A percentile compares a stretch with the other conserved stretches of the same genome.
Evolutionary conservation across 2,329 filamentous ascomycete genomes (phyloP).

Genomic region (Dendrostoma leiphaemia): DNA sequence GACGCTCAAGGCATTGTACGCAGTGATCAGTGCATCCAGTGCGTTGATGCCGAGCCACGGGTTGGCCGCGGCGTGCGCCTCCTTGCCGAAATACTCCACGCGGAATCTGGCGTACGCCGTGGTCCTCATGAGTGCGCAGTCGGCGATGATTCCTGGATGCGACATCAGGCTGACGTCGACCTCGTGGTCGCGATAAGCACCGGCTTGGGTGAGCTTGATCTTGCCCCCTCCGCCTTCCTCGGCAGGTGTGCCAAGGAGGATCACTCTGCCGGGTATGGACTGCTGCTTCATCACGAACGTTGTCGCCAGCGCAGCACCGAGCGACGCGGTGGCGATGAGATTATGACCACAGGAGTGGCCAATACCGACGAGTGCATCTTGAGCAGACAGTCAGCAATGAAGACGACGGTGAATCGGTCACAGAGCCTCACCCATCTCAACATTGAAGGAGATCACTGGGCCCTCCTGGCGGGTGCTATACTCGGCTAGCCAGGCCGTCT

Average conservation of each 20-base stretch:
- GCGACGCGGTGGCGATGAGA: constrained; percentile 47
- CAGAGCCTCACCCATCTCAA: constrained; percentile 41
- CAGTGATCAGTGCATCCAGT: constrained; percentile 52
- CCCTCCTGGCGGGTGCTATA: constrained; percentile 45
- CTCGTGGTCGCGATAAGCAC: constrained; percentile 39
- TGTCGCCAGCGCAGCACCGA: constrained; percentile 46
- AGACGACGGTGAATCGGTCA: too few relatives aligned
- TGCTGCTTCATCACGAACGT: constrained; percentile 41
- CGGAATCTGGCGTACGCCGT: constrained; percentile 48
- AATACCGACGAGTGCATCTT: constrained; percentile 48
- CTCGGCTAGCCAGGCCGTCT: constrained; percentile 51
- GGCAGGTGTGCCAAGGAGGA: constrained; percentile 50
- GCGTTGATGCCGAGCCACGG: constrained; percentile 61
- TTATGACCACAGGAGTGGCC: constrained; percentile 57
- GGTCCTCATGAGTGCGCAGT: constrained; percentile 49
- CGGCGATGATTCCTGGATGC: constrained; percentile 40
- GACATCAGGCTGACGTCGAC: constrained; percentile 39
- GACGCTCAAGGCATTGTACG: constrained; percentile 46
- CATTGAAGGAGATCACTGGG: constrained; percentile 45
- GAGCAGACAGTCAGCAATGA: not conserved
- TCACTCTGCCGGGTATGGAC: constrained; percentile 40
- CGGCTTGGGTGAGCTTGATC: constrained; percentile 40
- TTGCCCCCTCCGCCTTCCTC: constrained; percentile 41
- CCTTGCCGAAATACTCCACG: constrained; percentile 52
- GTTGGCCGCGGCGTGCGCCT: constrained; percentile 55